Conservation (phyloP, 768 basidiomycete genomes). For the Leccinum pellstonianum region DNA sequence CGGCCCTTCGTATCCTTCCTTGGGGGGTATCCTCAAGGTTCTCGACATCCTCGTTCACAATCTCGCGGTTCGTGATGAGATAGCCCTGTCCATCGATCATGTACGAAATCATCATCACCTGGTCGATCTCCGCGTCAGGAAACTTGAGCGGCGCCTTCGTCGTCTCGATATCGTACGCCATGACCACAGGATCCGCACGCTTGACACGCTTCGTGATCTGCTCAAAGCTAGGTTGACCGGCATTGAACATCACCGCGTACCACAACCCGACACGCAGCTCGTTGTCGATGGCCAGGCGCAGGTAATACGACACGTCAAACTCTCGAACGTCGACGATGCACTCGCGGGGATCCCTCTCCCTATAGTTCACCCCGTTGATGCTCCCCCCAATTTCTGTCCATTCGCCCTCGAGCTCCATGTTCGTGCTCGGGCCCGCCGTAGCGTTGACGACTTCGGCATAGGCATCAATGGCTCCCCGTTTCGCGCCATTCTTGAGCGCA, state of each 20-base stretch:
- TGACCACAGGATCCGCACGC: constrained; percentile 97
- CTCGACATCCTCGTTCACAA: constrained; percentile 95
- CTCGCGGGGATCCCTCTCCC: constrained; percentile 83
- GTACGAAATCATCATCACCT: constrained; percentile 99
- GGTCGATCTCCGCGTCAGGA: constrained; percentile 92
- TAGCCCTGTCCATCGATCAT: constrained; percentile 99
- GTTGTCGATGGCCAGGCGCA: constrained; percentile 99
- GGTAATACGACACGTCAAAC: constrained; percentile 95
- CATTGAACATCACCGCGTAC: constrained; percentile 85
- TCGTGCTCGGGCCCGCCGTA: constrained; percentile 63
- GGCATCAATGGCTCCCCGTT: constrained; percentile 93
- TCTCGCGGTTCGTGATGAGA: constrained; percentile 96
- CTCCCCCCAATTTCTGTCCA: constrained; percentile 49
- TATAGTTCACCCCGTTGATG: constrained; percentile 39
- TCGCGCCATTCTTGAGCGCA: constrained; percentile 85
- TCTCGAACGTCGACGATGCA: constrained; percentile 93
- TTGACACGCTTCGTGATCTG: constrained; percentile 84
- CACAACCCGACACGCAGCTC: constrained; percentile 97
- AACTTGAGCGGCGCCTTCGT: constrained; percentile 99
- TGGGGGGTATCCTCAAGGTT: constrained; percentile 98
- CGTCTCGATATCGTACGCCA: constrained; percentile 99
- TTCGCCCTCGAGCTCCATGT: constrained; percentile 67
- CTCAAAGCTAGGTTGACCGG: constrained; percentile 72
- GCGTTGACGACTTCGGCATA: constrained; percentile 94
- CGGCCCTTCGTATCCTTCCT: constrained; percentile 95